Evolutionary conservation across 371 early-diverging fungal genomes (phyloP), one percentile per base, ranked within the genome.

Genomic region (Mortierella sp.): DNA sequence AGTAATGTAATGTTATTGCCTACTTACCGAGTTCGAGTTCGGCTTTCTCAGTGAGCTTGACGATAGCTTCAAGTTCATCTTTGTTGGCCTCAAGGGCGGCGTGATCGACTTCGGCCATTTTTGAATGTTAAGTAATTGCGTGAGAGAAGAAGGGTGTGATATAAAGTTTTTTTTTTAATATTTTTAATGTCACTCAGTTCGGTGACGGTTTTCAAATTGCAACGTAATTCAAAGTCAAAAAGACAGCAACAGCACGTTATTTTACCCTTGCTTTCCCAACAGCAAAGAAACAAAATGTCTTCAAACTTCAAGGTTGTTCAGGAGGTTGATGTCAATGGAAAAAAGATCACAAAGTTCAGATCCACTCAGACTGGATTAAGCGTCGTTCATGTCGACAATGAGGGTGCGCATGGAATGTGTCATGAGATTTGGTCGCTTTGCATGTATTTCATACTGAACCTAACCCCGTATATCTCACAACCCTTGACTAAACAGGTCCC

Each of bases 381-480:
- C 13, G 86, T 89, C 23, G 84, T 88, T n/a, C 76, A 88, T 71
- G 87, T 88, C 57, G 89, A 90, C 69, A 84, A 87, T 69, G 90
- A 92, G 82, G 89, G 91, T 91, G 76, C 19, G 51, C 12, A 45
- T 6, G 15, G 15, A 45, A 15, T 15, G 15, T n/a, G 15, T 19
- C 6, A 45, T 6, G 19, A 5, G 19, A 45, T 45, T 19, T n/a
- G 19, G 2, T n/a, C n/a, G n/a, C n/a, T 3, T 4, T 43, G 17
- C 45, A 45, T n/a, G 2, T 23, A n/a, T 42, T 23, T 10, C 15
- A 4, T n/a, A 31, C 17, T 26, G 31, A 26, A 28, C 28, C 0
- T 57, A 32, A 4, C 31, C n/a, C 3, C 7, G 8, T 13, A n/a
- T 15, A 17, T 54, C 5, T 64, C 7, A 19, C 40, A 32, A 40